Evolutionary conservation across 1,284 basidiomycete species (phyloP).

Genomic region (Macrocybe sp.): DNA sequence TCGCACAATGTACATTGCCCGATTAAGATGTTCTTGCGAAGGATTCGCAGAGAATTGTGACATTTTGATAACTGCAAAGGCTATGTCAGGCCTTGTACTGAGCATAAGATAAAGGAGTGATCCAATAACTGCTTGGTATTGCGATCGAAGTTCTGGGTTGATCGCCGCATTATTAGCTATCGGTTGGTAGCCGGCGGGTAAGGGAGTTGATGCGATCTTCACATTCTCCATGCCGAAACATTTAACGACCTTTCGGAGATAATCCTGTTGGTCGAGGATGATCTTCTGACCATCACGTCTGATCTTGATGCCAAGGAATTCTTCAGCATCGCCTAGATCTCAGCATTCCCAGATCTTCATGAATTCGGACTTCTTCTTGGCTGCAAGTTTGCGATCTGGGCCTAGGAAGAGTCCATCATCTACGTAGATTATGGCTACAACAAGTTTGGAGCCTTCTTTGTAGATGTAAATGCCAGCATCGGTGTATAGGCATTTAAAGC

Average conservation of each 20-base stretch:
- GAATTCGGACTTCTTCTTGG: constrained; percentile 13
- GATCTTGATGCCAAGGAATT: constrained; percentile 20
- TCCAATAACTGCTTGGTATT: constrained; percentile 23
- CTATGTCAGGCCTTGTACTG: constrained; percentile 27
- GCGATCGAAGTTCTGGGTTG: constrained; percentile 3
- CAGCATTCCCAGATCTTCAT: constrained; percentile 21
- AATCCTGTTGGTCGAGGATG: constrained; percentile 4
- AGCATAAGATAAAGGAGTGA: constrained; percentile 26
- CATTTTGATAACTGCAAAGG: constrained; percentile 19
- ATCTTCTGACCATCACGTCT: background rate
- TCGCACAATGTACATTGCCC: constrained; percentile 16
- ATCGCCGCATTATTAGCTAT: background rate
- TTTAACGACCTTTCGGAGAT: constrained; percentile 6
- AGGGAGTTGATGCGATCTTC: constrained; percentile 1
- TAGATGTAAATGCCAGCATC: constrained; percentile 21
- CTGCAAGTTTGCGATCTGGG: constrained; percentile 1
- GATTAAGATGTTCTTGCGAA: constrained; percentile 14
- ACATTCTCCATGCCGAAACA: constrained; percentile 9
- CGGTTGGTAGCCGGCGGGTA: constrained; percentile 4
- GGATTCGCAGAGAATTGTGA: constrained; percentile 19
- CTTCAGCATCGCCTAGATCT: constrained; percentile 16
- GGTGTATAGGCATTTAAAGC: constrained; percentile 14
- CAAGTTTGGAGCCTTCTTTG: constrained; percentile 6
- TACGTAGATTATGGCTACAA: constrained; percentile 18
- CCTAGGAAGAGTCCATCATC: constrained; percentile 17